A percentile compares a stretch with the other conserved stretches of the same genome.
Evolutionary conservation across 768 basidiomycete species (phyloP).

Genomic region (Calocera cornea): DNA sequence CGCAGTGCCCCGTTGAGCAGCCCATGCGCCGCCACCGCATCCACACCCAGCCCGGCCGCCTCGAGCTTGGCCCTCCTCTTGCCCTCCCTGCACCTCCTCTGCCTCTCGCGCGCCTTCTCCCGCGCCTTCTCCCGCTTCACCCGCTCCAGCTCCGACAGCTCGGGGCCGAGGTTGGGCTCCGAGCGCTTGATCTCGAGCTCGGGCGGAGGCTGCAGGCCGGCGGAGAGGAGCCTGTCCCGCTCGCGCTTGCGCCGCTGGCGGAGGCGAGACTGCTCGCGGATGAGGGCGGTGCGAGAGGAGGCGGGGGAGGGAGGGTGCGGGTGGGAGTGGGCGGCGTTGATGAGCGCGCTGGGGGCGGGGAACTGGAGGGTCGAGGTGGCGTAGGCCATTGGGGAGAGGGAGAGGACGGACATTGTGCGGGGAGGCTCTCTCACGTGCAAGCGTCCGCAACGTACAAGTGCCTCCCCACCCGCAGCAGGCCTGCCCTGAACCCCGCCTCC

Average conservation of each 20-base stretch:
- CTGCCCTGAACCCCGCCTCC: not conserved
- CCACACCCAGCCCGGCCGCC: not conserved
- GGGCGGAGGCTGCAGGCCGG: not conserved
- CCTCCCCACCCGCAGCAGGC: too few species aligned
- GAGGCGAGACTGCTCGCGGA: not conserved
- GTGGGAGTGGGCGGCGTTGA: not conserved
- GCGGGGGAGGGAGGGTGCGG: not conserved
- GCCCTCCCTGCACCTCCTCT: conserved; percentile 3
- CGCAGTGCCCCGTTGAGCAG: not conserved
- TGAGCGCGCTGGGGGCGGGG: not conserved
- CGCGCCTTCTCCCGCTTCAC: not conserved
- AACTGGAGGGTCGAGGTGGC: not conserved
- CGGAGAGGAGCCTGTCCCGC: not conserved
- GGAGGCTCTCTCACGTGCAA: not conserved
- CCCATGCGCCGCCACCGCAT: not conserved
- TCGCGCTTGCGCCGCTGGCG: not conserved
- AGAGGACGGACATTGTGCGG: not conserved
- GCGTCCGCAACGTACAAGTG: too few species aligned
- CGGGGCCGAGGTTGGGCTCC: not conserved
- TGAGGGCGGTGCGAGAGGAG: not conserved
- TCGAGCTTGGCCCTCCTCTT: not conserved
- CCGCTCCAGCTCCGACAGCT: not conserved
- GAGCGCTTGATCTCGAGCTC: not conserved
- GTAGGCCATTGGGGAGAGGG: not conserved
- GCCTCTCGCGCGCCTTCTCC: conserved; percentile 1